Base-by-base conservation (phyloP, 1,139 yeast genomes). In the Citeromyces siamensis region DNA sequence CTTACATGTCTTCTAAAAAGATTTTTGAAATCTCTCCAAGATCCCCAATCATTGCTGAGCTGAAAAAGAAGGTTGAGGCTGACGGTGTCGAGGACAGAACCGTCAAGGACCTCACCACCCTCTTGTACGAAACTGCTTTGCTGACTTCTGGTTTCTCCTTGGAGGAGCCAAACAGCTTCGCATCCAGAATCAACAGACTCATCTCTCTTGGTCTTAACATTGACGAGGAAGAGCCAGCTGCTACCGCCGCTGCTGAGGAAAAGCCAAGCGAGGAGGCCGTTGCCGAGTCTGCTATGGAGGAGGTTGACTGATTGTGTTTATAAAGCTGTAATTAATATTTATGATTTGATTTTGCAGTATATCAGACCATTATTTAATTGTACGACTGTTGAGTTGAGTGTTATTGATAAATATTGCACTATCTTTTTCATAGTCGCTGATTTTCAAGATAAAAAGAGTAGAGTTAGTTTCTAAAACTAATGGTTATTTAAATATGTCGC, bases 1-100 rank as follows among this genome's bases (percentile, higher is more conserved):
- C 95, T 46, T 90, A 90, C 93, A 93, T 90, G 99, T 82, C 98
- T 35, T 90, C 98, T 41, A 93, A 93, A 86, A 90, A 90, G 81
- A 90, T 93, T 55, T 85, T 90, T 58, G 99, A 93, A 74, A 86
- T 90, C 55, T 90, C 97, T 58, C 97, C 99, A 68, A 81, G 75
- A 64, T 88, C 97, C 51, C 67, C 95, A 48, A 90, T 90, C 62
- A 90, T 93, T 64, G 79, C 70, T 68, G 98, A 90, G 68, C 82
- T 93, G 68, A 86, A 77, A 73, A 74, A 81, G 65, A 90, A 90
- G 78, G 96, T 90, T 58, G 97, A 86, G 54, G 79, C 84, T 49
- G 94, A 85, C 53, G 97, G 97, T 66, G 86, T 93, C 48, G 94
- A 85, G 67, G 97, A 93, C 72, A 83, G 94, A 73, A 88, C 96